A percentile compares a stretch with the other conserved stretches of the same genome.
phyloP scores from a whole-genome alignment of 495 filamentous ascomycete genomes.

The Aspergillus homomorphus region DNA sequence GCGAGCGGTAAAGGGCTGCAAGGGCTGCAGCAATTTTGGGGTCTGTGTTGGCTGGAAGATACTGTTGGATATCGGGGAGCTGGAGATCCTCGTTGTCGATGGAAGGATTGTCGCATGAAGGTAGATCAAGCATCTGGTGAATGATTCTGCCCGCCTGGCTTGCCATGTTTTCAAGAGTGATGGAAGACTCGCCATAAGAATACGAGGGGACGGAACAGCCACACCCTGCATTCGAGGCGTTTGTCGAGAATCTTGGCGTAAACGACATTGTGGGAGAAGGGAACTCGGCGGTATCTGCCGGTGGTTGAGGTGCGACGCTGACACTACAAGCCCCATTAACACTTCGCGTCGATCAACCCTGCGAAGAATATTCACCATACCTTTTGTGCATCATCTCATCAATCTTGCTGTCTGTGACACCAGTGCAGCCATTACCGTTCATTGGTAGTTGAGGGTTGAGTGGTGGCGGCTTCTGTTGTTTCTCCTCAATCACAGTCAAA shows the following conservation, averaged over 20 bases:
- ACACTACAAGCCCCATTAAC: slow-evolving; percentile 21
- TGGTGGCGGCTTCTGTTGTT: slow-evolving; percentile 37
- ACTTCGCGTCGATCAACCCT: neutral
- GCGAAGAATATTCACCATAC: slow-evolving; percentile 25
- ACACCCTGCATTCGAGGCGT: slow-evolving; percentile 24
- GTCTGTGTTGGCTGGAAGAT: slow-evolving; percentile 72
- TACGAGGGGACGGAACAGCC: slow-evolving; percentile 28
- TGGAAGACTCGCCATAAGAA: slow-evolving; percentile 21
- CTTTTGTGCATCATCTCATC: slow-evolving; percentile 34
- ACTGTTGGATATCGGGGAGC: slow-evolving; percentile 74
- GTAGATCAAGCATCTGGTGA: slow-evolving; percentile 64
- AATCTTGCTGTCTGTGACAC: slow-evolving; percentile 21
- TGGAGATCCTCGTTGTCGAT: slow-evolving; percentile 65
- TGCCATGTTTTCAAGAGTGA: slow-evolving; percentile 43
- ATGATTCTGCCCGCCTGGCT: slow-evolving; percentile 54
- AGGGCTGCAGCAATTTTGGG: slow-evolving; percentile 77
- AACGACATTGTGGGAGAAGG: slow-evolving; percentile 56
- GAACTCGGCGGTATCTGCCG: slow-evolving; percentile 65
- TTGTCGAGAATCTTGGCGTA: slow-evolving; percentile 29
- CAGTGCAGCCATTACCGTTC: slow-evolving; percentile 17
- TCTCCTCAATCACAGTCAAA: slow-evolving; percentile 62
- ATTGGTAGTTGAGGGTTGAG: slow-evolving; percentile 28
- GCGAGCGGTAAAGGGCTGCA: slow-evolving; percentile 81
- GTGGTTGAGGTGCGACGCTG: slow-evolving; percentile 47
- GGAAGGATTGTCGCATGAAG: slow-evolving; percentile 47